Evolutionary conservation across 1,139 yeast genomes (phyloP), one percentile per base, ranked within the genome.

Genomic region (Waltiozyma sp.): DNA sequence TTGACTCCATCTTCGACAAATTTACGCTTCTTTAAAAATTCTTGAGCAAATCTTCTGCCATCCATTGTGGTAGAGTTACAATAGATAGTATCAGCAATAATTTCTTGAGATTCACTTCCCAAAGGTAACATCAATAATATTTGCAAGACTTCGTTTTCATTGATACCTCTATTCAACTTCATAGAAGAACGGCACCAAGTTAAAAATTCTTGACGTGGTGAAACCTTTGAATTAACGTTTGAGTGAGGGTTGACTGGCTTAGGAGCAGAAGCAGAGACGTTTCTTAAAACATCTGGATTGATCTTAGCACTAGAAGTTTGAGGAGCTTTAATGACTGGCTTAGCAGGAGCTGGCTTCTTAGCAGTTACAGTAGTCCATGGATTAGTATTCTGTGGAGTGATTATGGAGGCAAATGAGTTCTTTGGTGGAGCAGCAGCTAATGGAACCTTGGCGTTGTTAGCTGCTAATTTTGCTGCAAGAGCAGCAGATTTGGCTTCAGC

Each of bases 31-130:
- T 82, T 84, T 60, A 83, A 68, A 60, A 91, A 91, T 58, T 91
- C 98, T 46, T 75, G 77, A 1, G 97, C 95, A 68, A 89, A 91
- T 50, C 95, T 73, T 59, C 96, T 79, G 19, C 97, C 98, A 60
- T 91, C 96, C 86, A 91, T 80, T 2, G 93, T 83, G 2, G 93
- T 76, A 26, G 96, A 85, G 51, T 91, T 85, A 41, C 93, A 79
- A 64, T 88, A 89, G 48, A 91, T 80, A 14, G 96, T 86, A 60
- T 91, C 98, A 3, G 95, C 81, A 58, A 91, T 88, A 58, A 91
- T 85, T 59, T 82, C 95, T 40, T 73, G 70, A 1, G 95, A 78
- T 53, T 88, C 96, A 7, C 70, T 54, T 40, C 77, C 76, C 37
- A 76, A 65, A 35, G 97, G 96, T 49, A 91, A 72, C 43, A 89